These are phyloP conservation scores for Penicillium subrubescens DNA, from an alignment of 495 filamentous ascomycete species.

Conservation along the genomic window DNA sequence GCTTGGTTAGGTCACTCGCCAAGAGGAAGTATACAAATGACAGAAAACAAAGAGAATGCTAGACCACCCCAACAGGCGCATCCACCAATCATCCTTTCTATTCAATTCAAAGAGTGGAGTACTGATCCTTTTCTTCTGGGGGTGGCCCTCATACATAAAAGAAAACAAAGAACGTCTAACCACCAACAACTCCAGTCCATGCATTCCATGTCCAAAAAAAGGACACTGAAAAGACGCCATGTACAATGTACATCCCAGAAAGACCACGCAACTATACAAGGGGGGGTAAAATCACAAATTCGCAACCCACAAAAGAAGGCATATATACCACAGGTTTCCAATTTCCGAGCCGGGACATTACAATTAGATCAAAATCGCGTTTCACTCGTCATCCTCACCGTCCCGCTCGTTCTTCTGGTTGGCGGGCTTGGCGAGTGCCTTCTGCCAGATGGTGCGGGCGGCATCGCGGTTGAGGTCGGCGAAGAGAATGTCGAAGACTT, in stretches of 20 bases:
- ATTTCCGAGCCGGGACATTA: conserved; percentile 1
- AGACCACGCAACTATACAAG: conserved; percentile 15
- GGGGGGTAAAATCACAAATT: conserved; percentile 29
- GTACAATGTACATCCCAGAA: conserved; percentile 22
- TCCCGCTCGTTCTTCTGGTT: conserved; percentile 47
- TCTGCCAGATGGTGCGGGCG: conserved; percentile 73
- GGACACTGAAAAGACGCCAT: conserved; percentile 17
- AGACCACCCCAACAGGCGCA: background rate
- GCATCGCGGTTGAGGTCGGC: conserved; percentile 71
- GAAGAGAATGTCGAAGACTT: conserved; percentile 92
- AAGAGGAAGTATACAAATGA: background rate
- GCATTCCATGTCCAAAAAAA: conserved; percentile 17
- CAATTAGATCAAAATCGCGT: conserved; percentile 2
- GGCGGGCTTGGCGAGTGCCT: conserved; percentile 64
- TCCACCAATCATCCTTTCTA: background rate
- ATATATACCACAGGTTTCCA: conserved; percentile 20
- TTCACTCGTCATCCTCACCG: conserved; percentile 36
- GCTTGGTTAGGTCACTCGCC: background rate
- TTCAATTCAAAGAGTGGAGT: conserved; percentile 13
- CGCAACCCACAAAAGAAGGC: conserved; percentile 10
- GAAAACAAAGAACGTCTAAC: conserved; percentile 16
- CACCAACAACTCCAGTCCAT: conserved; percentile 18
- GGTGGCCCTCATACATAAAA: background rate
- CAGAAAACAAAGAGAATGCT: background rate
- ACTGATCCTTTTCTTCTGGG: background rate